Evolutionary conservation across 2,329 filamentous ascomycete species (phyloP), one percentile per base, ranked within the genome.

Genomic region (Nothophoma quercina): DNA sequence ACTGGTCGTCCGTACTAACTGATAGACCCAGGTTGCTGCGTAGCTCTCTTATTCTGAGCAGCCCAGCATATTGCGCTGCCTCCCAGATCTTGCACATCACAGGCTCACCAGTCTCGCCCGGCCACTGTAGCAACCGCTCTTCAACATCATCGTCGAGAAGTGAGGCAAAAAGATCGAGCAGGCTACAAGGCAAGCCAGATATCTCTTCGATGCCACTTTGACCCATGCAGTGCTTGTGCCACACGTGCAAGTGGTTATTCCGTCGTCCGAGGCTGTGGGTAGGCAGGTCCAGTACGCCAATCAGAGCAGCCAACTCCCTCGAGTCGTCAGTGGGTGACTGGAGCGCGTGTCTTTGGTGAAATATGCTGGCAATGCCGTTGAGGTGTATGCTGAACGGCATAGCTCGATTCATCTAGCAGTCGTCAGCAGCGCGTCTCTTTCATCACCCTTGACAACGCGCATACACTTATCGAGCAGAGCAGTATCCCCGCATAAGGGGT

Each of bases 321-420:
- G 51, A 45, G 2, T 50, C 40, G 10, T 49, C 40, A 3, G 39
- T 34, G 7, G 40, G 13, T 7, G 25, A 10, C 10, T 36, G 29
- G 10, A 42, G 21, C 6, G 16, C 19, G n/a, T 36, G 25, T 28
- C 45, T 33, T 15, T 51, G 22, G 3, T 46, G 45, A 19, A 55
- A 50, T 21, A 55, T 51, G 19, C 33, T 36, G 13, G 51, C 51
- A 2, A 55, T 50, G 12, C 51, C 51, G 6, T 51, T 51, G 3
- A 55, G n/a, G 22, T 55, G 46, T 25, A 51, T 55, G 19, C 33
- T 55, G 19, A 44, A 55, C 2, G 52, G 52, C 41, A 55, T 51
- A 29, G 47, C 52, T 25, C 47, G 52, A 13, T 47, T 46, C 52
- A 55, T 51, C 52, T 51, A 10, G 12, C 10, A 2, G 10, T 13